phyloP scores from a whole-genome alignment of 2,329 filamentous ascomycete genomes.

The Amauroascus verrucosus region DNA sequence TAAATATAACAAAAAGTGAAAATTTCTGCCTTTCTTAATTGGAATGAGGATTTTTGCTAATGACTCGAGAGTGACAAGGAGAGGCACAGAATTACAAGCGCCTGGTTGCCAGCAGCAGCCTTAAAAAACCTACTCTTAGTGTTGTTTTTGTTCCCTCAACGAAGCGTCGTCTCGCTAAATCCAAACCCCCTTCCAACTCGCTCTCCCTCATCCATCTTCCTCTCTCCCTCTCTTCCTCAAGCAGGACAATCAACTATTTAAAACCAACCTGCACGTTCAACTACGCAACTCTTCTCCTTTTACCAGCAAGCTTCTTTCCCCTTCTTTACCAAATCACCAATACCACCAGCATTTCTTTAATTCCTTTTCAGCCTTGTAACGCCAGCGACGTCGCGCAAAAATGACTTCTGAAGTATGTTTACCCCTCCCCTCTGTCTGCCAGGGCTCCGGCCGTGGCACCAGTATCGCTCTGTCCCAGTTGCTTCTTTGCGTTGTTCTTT shows the following conservation, averaged over 20 bases:
- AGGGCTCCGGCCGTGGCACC: background rate
- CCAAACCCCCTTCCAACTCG: constrained; percentile 11
- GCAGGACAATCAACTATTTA: constrained; percentile 1
- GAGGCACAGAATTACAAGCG: constrained; percentile 2
- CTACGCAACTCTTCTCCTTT: background rate
- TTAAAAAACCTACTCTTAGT: too few species aligned
- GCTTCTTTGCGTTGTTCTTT: constrained; percentile 14
- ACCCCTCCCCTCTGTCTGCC: constrained; percentile 21
- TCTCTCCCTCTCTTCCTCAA: constrained; percentile 1
- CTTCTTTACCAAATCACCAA: background rate
- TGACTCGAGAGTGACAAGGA: constrained; percentile 1
- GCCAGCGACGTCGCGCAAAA: constrained; percentile 25
- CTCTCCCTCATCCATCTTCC: constrained; percentile 1
- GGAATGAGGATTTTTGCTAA: background rate
- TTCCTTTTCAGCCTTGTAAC: constrained; percentile 13
- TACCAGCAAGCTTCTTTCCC: background rate
- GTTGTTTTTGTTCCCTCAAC: background rate
- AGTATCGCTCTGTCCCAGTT: background rate
- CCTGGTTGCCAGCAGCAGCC: background rate
- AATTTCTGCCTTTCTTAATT: background rate
- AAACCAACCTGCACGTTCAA: background rate
- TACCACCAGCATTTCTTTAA: constrained; percentile 6
- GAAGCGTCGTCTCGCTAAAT: constrained; percentile 5
- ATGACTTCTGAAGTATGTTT: constrained; percentile 54
- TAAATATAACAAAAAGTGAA: background rate